Evolutionary conservation across 306 rosid species (phyloP), one percentile per base, ranked within the genome.

Genomic region (Phaseolus lunatus): DNA sequence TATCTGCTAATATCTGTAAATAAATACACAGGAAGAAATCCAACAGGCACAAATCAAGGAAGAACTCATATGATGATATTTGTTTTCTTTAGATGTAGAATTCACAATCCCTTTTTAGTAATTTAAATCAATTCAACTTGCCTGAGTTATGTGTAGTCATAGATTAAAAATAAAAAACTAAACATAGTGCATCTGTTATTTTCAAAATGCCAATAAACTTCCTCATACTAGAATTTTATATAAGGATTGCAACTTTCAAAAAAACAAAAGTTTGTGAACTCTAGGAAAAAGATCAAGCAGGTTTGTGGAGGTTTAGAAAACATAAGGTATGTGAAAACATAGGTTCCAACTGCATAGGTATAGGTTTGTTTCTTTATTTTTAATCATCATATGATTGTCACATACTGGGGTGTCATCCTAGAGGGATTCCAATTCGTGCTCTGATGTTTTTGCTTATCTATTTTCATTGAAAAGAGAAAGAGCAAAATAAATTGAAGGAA

Each of bases 171-270:
- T 15, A 3, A 71, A 52, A 9, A 33, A 50, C 5, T 11, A 18
- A 67, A 68, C 12, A 41, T 15, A 43, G 41, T 52, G 50, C 22
- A 45, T 24, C 20, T 16, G 44, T 7, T 43, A 29, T 27, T 68
- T 78, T 67, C 39, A 57, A 69, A 78, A 57, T n/a, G 44, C 37
- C 53, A 22, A 56, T 57, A 16, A 75, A 29, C 48, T 75, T 19
- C 31, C 29, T 44, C 14, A 5, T 14, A n/a, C 9, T 1, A 37
- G 71, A 63, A 19, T 20, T 48, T 56, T 43, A 18, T n/a, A 27
- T 56, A 67, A 54, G 22, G 61, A 56, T 44, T 44, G 71, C 27
- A 31, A 33, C 24, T 68, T 67, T 56, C 16, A 67, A 22, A 59
- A n/a, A 67, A 16, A 39, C 44, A 66, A 65, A 48, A 50, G 27